A percentile compares a stretch with the other conserved stretches of the same genome.
phyloP scores from a whole-genome alignment of 2,329 filamentous ascomycete genomes.

The Alternaria atra region DNA sequence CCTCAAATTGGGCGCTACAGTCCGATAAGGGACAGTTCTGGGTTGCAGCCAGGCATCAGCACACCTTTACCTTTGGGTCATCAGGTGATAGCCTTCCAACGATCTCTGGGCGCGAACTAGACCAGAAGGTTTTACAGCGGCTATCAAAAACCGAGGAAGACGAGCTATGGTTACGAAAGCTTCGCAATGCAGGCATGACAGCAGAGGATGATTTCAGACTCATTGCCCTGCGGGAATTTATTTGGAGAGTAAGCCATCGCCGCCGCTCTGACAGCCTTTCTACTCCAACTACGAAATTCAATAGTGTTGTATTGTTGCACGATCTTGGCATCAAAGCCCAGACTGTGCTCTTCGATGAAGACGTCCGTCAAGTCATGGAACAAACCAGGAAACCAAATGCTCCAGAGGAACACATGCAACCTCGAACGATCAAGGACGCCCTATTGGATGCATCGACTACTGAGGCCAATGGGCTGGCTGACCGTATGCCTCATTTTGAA shows the following conservation, averaged over 20 bases:
- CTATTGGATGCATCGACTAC: conserved; percentile 90
- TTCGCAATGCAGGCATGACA: conserved; percentile 83
- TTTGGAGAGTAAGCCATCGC: conserved; percentile 83
- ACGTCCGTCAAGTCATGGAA: conserved; percentile 59
- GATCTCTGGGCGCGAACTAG: conserved; percentile 66
- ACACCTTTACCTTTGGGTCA: conserved; percentile 72
- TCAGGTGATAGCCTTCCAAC: conserved; percentile 63
- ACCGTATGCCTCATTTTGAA: conserved; percentile 52
- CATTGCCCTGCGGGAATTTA: conserved; percentile 84
- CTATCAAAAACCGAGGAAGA: conserved; percentile 87
- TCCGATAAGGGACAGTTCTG: conserved; percentile 86
- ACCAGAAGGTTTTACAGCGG: conserved; percentile 67
- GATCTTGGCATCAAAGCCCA: conserved; percentile 81
- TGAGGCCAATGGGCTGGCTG: conserved; percentile 72
- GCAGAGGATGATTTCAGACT: conserved; percentile 90
- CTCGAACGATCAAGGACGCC: conserved; percentile 88
- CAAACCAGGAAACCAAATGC: conserved; percentile 37
- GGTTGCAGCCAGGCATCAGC: conserved; percentile 76
- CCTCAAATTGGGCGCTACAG: conserved; percentile 84
- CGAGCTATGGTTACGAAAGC: conserved; percentile 86
- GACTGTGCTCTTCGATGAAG: conserved; percentile 91
- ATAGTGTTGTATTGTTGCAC: conserved; percentile 77
- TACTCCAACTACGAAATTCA: conserved; percentile 60
- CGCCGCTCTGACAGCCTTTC: conserved; percentile 65
- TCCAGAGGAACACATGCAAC: conserved; percentile 51